Conservation (phyloP, 2,329 filamentous ascomycete genomes). For the Fusarium drepaniforme region DNA sequence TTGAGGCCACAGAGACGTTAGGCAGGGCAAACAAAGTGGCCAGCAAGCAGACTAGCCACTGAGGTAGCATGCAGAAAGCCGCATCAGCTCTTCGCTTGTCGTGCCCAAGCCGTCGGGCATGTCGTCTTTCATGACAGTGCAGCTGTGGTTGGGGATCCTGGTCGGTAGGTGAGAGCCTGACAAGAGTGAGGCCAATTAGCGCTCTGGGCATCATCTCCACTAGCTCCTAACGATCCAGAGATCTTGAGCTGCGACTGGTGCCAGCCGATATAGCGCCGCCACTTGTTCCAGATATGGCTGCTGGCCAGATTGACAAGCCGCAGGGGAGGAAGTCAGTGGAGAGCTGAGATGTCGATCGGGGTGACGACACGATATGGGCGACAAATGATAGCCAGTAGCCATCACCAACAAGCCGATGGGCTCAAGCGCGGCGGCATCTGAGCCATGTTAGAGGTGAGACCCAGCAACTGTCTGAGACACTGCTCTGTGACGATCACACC, state of each 20-base stretch:
- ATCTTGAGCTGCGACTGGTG: conserved; percentile 16
- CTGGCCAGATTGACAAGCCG: conserved; percentile 29
- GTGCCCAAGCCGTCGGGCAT: conserved; percentile 6
- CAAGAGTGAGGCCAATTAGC: conserved; percentile 28
- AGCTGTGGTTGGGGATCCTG: conserved; percentile 19
- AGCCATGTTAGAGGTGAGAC: conserved; percentile 19
- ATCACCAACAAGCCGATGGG: conserved; percentile 8
- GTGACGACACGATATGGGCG: conserved; percentile 25
- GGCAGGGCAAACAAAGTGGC: background rate
- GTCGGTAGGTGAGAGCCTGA: conserved; percentile 17
- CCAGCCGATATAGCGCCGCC: conserved; percentile 15
- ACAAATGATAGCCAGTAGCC: conserved; percentile 17
- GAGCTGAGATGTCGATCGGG: conserved; percentile 25
- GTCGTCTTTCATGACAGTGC: conserved; percentile 7
- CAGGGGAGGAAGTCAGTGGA: conserved; percentile 26
- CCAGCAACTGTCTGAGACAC: conserved; percentile 37
- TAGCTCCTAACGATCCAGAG: conserved; percentile 17
- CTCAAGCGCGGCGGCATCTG: conserved; percentile 25
- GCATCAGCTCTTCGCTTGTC: background rate
- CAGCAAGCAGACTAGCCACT: background rate
- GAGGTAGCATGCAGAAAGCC: background rate
- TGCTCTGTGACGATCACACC: conserved; percentile 22
- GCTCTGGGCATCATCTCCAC: conserved; percentile 29
- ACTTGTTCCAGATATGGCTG: conserved; percentile 28
- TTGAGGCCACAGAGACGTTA: background rate